Evolutionary conservation across 2,329 filamentous ascomycete genomes (phyloP), one percentile per base, ranked within the genome.

Genomic region (Fusarium sp.): DNA sequence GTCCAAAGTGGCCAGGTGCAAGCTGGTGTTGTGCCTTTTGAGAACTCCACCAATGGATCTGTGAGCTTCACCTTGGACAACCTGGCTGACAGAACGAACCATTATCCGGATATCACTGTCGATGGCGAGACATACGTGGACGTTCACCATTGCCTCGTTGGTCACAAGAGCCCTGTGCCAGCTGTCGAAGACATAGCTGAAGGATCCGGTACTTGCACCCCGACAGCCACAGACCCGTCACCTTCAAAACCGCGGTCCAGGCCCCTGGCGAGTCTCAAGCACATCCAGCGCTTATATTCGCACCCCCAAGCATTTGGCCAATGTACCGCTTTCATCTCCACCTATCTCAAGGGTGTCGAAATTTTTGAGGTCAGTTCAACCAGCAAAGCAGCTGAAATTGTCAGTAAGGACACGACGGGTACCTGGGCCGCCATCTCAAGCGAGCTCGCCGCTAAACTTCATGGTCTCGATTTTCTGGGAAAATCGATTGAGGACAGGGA

Each of bases 281-380:
- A 92, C 75, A 87, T 98, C 77, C 88, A 87, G 75, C 91, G 92
- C 77, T 82, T 99, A 44, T 97, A 97, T 84, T 96, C 94, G 29
- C 96, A 99, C 82, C 95, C 95, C 14, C 96, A 99, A 82, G 96
- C 94, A 33, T 97, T 96, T 86, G 94, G 94, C 31, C 96, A 99
- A 83, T 98, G 95, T 82, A 90, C 91, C 47, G 81, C 79, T 13
- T 97, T 97, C 81, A 87, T 98, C 31, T 85, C 87, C 13, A 84
- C 86, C 33, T 85, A 93, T 76, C 88, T 97, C 69, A 91, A 90
- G 74, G 89, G 89, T 47, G 86, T 92, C n/a, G 94, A 97, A 83
- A 88, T 91, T 57, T 89, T 95, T 66, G 95, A 98, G 79, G 92
- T 94, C 46, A 92, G 91, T 68, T 96, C 93, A 33, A 99, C 96